A percentile compares a stretch with the other conserved stretches of the same genome.
Conservation (phyloP, 768 basidiomycete genomes). For the Agrocybe pediades region DNA sequence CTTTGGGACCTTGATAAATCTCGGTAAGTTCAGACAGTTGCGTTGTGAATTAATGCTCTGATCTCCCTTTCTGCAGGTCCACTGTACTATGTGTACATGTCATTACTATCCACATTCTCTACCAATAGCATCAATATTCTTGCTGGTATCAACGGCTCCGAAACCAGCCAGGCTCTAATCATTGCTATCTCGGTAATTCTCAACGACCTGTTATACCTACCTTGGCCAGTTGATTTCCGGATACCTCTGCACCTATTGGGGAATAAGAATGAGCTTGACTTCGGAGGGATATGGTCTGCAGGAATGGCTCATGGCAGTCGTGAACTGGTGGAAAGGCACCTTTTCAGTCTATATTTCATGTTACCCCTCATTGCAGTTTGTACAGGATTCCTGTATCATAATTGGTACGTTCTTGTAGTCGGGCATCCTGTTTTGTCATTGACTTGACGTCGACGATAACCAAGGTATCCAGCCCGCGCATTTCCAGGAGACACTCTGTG, state of each 20-base stretch:
- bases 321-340: constrained; percentile 87
- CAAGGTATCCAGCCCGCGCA: constrained; percentile 92
- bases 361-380: constrained; percentile 91
- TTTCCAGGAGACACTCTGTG: constrained; percentile 98
- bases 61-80: constrained; percentile 57
- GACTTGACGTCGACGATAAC: constrained; percentile 10
- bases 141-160: constrained; percentile 96
- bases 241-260: constrained; percentile 74
- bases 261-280: constrained; percentile 61
- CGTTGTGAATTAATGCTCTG: background rate
- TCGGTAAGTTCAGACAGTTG: constrained; percentile 57
- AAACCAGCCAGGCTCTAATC: constrained; percentile 90
- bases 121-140: constrained; percentile 99
- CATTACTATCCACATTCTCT: constrained; percentile 91
- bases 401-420: constrained; percentile 87
- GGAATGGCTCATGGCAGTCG: constrained; percentile 86
- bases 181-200: constrained; percentile 89
- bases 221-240: constrained; percentile 77
- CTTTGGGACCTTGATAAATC: constrained; percentile 79
- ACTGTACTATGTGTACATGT: constrained; percentile 96
- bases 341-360: constrained; percentile 99
- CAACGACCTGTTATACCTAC: constrained; percentile 94
- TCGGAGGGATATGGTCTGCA: constrained; percentile 80
- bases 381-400: constrained; percentile 89
- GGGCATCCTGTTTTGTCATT: too few species aligned